These are phyloP conservation scores for Monilinia laxa DNA, from an alignment of 2,329 filamentous ascomycete genomes.

Conservation along the genomic window DNA sequence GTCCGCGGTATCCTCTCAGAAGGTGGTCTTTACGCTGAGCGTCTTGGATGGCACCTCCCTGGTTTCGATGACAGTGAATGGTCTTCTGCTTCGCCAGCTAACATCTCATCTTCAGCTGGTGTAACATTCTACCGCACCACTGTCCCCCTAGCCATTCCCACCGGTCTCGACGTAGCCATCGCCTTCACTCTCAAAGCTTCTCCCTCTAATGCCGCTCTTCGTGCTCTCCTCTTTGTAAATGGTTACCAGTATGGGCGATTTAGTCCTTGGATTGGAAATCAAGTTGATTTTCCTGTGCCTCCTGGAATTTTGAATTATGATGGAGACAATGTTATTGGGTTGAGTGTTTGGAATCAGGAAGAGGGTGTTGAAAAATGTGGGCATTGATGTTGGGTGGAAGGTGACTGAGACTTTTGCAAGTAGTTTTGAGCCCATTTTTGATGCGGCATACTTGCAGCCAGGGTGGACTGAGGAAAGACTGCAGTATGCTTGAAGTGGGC, in stretches of 20 bases:
- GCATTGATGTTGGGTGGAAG: constrained; percentile 21
- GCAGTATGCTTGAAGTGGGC: constrained; percentile 10
- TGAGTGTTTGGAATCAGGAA: constrained; percentile 22
- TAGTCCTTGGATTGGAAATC: constrained; percentile 23
- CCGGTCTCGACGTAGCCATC: constrained; percentile 55
- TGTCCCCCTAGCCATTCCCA: constrained; percentile 51
- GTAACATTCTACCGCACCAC: constrained; percentile 56
- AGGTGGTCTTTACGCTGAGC: constrained; percentile 57
- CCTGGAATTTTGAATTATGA: constrained; percentile 25
- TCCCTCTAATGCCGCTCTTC: constrained; percentile 45
- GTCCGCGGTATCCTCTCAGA: constrained; percentile 56
- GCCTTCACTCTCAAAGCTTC: constrained; percentile 53
- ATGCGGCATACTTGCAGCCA: constrained; percentile 18
- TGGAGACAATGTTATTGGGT: constrained; percentile 20
- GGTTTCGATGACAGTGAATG: constrained; percentile 52
- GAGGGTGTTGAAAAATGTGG: constrained; percentile 6
- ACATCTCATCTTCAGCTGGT: constrained; percentile 50
- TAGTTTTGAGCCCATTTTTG: constrained; percentile 21
- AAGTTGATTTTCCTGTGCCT: constrained; percentile 22
- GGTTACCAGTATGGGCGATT: constrained; percentile 46
- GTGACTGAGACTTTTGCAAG: constrained; percentile 16
- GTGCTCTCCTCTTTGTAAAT: constrained; percentile 59
- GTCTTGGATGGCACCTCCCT: constrained; percentile 58
- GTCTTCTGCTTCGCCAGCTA: constrained; percentile 36
- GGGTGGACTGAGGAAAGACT: constrained; percentile 21